A percentile compares a stretch with the other conserved stretches of the same genome.
Evolutionary conservation across 768 basidiomycete genomes (phyloP).

Genomic region (Tylopilus intermedius): DNA sequence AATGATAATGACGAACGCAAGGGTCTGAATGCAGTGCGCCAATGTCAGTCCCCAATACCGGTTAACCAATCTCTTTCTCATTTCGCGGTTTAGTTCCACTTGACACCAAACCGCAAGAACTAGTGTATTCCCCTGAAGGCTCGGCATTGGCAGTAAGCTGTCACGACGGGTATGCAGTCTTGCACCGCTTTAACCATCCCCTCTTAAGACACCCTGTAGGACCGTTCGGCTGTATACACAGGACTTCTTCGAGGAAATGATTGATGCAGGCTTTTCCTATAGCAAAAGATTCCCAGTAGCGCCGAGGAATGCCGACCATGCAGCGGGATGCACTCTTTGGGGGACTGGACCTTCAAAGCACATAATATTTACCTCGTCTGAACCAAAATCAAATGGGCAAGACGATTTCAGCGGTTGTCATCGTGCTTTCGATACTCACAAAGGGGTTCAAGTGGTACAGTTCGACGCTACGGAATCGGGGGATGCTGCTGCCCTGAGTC

Average conservation of each 20-base stretch:
- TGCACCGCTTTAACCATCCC: not conserved
- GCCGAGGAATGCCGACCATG: slow-evolving; percentile 20
- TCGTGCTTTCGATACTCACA: slow-evolving; percentile 43
- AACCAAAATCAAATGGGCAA: slow-evolving; percentile 28
- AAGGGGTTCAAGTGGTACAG: slow-evolving; percentile 20
- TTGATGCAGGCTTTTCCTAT: slow-evolving; percentile 10
- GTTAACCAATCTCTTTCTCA: not conserved
- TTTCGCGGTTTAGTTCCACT: slow-evolving; percentile 18
- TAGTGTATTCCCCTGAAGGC: slow-evolving; percentile 41
- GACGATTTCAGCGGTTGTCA: slow-evolving; percentile 39
- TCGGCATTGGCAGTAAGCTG: slow-evolving; percentile 36
- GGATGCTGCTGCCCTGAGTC: slow-evolving; percentile 45
- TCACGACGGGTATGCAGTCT: slow-evolving; percentile 24
- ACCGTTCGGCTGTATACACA: slow-evolving; percentile 19
- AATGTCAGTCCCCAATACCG: slow-evolving; percentile 12
- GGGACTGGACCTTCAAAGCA: slow-evolving; percentile 38
- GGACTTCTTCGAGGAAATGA: slow-evolving; percentile 21
- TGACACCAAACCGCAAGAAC: slow-evolving; percentile 35
- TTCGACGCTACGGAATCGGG: slow-evolving; percentile 50
- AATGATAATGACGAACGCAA: slow-evolving; percentile 15
- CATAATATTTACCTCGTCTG: slow-evolving; percentile 53
- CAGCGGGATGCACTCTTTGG: slow-evolving; percentile 50
- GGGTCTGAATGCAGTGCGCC: slow-evolving; percentile 10
- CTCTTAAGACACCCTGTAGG: slow-evolving; percentile 11
- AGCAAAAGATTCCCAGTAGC: slow-evolving; percentile 13